Conservation (phyloP, 495 filamentous ascomycete species). For the Podospora pseudocomata region DNA sequence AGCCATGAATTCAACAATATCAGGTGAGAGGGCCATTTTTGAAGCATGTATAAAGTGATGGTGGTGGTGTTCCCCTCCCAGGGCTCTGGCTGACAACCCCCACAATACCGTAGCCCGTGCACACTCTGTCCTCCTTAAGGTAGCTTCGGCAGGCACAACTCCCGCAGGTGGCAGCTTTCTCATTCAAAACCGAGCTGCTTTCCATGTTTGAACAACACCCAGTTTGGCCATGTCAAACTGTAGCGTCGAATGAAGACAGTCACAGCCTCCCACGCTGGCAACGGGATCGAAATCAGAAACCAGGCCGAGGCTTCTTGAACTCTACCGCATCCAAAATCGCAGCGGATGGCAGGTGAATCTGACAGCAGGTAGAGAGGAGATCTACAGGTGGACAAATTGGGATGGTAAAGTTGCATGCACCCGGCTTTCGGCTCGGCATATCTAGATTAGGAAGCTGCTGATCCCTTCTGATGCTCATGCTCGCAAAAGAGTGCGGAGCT, state of each 20-base stretch:
- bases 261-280: too few relatives aligned
- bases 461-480: neutral
- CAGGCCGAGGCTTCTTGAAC: too few relatives aligned
- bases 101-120: neutral
- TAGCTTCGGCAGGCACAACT: neutral
- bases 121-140: neutral
- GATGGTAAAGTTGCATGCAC: neutral
- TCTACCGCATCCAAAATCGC: too few relatives aligned
- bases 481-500: neutral
- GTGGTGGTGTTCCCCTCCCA: too few relatives aligned
- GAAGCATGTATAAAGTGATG: neutral
- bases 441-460: constrained; percentile 22
- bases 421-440: constrained; percentile 15
- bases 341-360: too few relatives aligned
- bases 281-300: too few relatives aligned
- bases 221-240: too few relatives aligned
- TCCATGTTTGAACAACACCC: too few relatives aligned
- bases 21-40: constrained; percentile 38
- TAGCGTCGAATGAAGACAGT: too few relatives aligned
- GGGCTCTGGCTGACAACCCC: neutral
- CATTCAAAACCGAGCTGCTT: neutral
- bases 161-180: neutral
- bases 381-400: too few relatives aligned
- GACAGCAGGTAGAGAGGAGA: too few relatives aligned
- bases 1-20: constrained; percentile 31